phyloP scores from a whole-genome alignment of 805 yeast species.

The Torulaspora quercuum region DNA sequence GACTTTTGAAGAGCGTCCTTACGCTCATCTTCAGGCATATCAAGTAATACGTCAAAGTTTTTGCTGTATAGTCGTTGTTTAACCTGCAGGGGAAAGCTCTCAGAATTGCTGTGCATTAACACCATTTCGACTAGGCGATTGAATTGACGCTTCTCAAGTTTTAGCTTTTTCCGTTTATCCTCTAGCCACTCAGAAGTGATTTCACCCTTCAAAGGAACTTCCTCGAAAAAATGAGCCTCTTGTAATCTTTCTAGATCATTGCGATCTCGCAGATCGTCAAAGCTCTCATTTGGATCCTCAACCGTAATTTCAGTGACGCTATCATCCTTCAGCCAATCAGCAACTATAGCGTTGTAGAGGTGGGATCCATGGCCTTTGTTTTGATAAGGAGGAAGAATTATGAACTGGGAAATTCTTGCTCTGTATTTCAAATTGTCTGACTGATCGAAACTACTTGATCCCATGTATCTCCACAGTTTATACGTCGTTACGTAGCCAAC shows the following conservation, averaged over 20 bases:
- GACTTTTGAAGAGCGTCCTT: slow-evolving; percentile 74
- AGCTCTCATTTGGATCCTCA: slow-evolving; percentile 91
- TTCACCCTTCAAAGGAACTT: slow-evolving; percentile 29
- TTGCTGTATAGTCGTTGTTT: slow-evolving; percentile 73
- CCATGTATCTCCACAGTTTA: slow-evolving; percentile 73
- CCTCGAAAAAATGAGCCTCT: slow-evolving; percentile 33
- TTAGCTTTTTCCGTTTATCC: slow-evolving; percentile 41
- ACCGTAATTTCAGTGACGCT: slow-evolving; percentile 70
- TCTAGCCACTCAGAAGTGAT: slow-evolving; percentile 40
- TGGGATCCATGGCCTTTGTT: slow-evolving; percentile 65
- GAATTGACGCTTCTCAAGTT: slow-evolving; percentile 76
- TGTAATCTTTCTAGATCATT: slow-evolving; percentile 60
- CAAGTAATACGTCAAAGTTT: slow-evolving; percentile 73
- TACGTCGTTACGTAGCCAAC: slow-evolving; percentile 83
- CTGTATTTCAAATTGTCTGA: slow-evolving; percentile 41
- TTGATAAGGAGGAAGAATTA: slow-evolving; percentile 83
- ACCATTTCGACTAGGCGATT: slow-evolving; percentile 75
- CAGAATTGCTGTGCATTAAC: slow-evolving; percentile 42
- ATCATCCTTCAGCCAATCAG: slow-evolving; percentile 52
- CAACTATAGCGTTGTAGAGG: slow-evolving; percentile 56
- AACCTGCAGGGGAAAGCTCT: slow-evolving; percentile 50
- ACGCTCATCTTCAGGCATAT: slow-evolving; percentile 59
- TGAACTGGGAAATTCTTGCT: slow-evolving; percentile 81
- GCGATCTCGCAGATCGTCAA: slow-evolving; percentile 86
- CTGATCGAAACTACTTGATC: slow-evolving; percentile 48